These are phyloP conservation scores for Echinosophora koreensis DNA, from an alignment of 306 rosid genomes.

Conservation along the genomic window DNA sequence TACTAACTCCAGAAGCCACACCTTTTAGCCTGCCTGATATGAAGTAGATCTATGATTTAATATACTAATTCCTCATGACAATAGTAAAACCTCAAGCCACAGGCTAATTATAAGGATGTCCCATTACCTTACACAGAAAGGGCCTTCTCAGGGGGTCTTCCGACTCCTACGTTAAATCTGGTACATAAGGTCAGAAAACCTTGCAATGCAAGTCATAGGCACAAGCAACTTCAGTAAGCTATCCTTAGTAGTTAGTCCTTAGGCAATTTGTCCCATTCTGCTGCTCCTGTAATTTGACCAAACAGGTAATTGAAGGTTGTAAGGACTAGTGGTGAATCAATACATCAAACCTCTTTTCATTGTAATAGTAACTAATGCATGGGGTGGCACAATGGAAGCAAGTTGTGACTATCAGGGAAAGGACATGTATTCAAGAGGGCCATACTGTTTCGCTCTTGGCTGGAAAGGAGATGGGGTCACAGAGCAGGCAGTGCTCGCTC, in stretches of 20 bases:
- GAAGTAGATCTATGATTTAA: constrained; percentile 6
- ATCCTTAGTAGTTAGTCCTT: constrained; percentile 34
- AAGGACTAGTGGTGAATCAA: constrained; percentile 24
- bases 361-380: constrained; percentile 6
- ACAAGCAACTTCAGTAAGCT: constrained; percentile 27
- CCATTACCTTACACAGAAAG: constrained; percentile 31
- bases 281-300: constrained; percentile 33
- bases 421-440: too few species aligned
- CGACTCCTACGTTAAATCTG: constrained; percentile 1
- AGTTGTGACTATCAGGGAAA: too few species aligned
- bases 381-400: too few species aligned
- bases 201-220: constrained; percentile 19
- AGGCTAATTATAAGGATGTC: constrained; percentile 1
- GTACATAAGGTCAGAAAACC: not conserved
- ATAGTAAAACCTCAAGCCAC: not conserved
- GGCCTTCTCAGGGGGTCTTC: not conserved
- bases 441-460: too few species aligned
- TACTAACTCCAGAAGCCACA: constrained; percentile 27
- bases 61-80: constrained; percentile 1
- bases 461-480: too few species aligned
- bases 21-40: constrained; percentile 33
- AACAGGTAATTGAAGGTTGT: not conserved
- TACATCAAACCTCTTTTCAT: constrained; percentile 7
- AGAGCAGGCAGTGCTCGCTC: too few species aligned
- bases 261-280: constrained; percentile 10